Conservation (phyloP, 106 monocot species). For the Agapanthus africanus region DNA sequence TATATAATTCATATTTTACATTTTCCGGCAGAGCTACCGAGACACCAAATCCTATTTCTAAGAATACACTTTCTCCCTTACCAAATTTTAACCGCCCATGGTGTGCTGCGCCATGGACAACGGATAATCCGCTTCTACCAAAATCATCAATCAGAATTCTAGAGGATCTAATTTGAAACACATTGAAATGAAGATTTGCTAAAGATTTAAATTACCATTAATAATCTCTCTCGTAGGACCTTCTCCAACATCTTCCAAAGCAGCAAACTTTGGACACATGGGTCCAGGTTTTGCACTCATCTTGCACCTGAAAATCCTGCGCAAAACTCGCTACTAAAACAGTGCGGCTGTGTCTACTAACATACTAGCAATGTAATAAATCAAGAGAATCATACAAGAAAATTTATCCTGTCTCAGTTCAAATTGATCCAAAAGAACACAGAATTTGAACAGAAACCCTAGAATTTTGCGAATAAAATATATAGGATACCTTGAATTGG, state of each 20-base stretch:
- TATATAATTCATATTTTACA: neutral
- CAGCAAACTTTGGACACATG: conserved; percentile 25
- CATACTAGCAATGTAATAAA: too few relatives aligned
- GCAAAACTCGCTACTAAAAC: neutral
- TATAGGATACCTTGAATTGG: neutral
- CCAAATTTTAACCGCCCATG: too few relatives aligned
- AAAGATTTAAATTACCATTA: conserved; percentile 11
- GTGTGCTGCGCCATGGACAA: too few relatives aligned
- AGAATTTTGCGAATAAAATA: neutral
- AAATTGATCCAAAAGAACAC: neutral
- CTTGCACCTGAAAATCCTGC: neutral
- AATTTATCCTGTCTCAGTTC: too few relatives aligned
- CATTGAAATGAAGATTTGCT: neutral
- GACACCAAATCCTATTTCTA: too few relatives aligned
- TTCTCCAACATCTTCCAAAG: conserved; percentile 32
- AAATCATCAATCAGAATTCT: too few relatives aligned
- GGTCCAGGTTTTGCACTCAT: conserved; percentile 28
- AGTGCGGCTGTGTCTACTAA: too few relatives aligned
- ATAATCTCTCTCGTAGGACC: neutral
- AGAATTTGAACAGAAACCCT: neutral
- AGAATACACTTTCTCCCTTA: too few relatives aligned
- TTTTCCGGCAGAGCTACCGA: neutral
- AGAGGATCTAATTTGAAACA: too few relatives aligned
- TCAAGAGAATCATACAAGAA: neutral
- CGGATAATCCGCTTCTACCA: too few relatives aligned